Conservation (phyloP, 176 grass and related monocot genomes). For the Carex cristatella region DNA sequence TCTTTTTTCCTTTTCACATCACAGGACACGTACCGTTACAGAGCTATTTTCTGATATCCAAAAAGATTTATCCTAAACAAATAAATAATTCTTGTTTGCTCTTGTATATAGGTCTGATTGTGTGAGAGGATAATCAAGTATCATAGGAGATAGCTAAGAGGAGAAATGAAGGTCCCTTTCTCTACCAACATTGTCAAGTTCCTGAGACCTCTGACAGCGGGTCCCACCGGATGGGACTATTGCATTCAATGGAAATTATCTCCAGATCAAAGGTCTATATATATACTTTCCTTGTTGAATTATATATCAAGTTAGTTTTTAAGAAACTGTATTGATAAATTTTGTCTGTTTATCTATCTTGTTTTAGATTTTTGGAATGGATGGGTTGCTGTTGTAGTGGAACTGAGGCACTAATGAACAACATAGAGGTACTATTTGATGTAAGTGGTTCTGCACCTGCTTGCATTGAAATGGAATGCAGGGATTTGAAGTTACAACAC, state of each 20-base stretch:
- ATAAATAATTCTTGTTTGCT: neutral
- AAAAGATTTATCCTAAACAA: conserved; percentile 25
- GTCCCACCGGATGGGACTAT: conserved; percentile 60
- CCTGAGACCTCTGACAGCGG: conserved; percentile 54
- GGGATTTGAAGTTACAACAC: conserved; percentile 29
- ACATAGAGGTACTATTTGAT: conserved; percentile 22
- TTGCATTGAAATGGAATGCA: conserved; percentile 21
- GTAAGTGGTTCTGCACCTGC: neutral
- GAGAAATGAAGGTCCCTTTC: conserved; percentile 31
- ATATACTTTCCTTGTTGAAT: neutral
- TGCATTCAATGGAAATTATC: conserved; percentile 77
- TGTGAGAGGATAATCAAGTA: conserved; percentile 25
- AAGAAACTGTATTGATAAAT: neutral
- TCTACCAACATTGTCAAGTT: conserved; percentile 34
- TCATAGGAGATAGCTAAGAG: conserved; percentile 3
- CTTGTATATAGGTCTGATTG: conserved; percentile 11
- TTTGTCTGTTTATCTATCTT: neutral
- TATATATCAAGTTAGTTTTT: neutral
- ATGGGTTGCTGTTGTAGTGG: conserved; percentile 60
- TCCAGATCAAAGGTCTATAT: conserved; percentile 54
- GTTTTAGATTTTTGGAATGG: conserved; percentile 64
- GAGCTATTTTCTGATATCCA: conserved; percentile 6
- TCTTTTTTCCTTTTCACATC: conserved; percentile 20
- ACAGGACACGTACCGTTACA: conserved; percentile 10
- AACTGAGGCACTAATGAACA: conserved; percentile 28